Conservation (phyloP, 352 stramenopile species). For the Pythium phragmiticola region DNA sequence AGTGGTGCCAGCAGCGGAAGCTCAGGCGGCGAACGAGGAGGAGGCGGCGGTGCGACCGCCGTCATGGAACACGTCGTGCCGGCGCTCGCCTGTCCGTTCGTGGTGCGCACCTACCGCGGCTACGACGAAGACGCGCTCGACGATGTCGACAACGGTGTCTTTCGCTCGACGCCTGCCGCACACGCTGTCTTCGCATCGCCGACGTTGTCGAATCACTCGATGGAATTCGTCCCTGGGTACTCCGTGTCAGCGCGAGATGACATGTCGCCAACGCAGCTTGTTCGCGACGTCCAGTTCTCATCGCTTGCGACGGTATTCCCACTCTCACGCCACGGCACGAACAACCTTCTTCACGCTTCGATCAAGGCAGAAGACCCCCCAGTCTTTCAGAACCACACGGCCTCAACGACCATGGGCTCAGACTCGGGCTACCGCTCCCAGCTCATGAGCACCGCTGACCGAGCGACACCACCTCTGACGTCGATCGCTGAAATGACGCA, state of each 20-base stretch:
- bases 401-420: slow-evolving; percentile 19
- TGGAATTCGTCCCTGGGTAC: slow-evolving; percentile 33
- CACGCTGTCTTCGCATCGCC: slow-evolving; percentile 22
- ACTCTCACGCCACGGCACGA: slow-evolving; percentile 39
- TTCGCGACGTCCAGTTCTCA: slow-evolving; percentile 44
- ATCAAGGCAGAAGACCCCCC: slow-evolving; percentile 5
- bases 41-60: slow-evolving; percentile 16
- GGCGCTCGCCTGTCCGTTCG: slow-evolving; percentile 39
- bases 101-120: slow-evolving; percentile 38
- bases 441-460: slow-evolving; percentile 28
- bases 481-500: slow-evolving; percentile 48
- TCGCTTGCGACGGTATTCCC: slow-evolving; percentile 62
- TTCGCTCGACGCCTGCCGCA: slow-evolving; percentile 52
- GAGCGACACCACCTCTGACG: slow-evolving; percentile 33
- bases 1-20: slow-evolving; percentile 2
- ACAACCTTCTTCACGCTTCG: slow-evolving; percentile 26
- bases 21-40: neutral
- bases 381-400: slow-evolving; percentile 24
- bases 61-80: slow-evolving; percentile 17
- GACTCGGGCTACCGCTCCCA: slow-evolving; percentile 5
- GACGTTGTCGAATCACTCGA: slow-evolving; percentile 15
- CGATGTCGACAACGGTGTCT: slow-evolving; percentile 40
- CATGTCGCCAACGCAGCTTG: slow-evolving; percentile 28
- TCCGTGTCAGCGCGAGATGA: slow-evolving; percentile 26
- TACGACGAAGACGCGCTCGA: slow-evolving; percentile 59